Base-by-base conservation (phyloP, 345 rosid genomes). In the Moricandia moricandioides region DNA sequence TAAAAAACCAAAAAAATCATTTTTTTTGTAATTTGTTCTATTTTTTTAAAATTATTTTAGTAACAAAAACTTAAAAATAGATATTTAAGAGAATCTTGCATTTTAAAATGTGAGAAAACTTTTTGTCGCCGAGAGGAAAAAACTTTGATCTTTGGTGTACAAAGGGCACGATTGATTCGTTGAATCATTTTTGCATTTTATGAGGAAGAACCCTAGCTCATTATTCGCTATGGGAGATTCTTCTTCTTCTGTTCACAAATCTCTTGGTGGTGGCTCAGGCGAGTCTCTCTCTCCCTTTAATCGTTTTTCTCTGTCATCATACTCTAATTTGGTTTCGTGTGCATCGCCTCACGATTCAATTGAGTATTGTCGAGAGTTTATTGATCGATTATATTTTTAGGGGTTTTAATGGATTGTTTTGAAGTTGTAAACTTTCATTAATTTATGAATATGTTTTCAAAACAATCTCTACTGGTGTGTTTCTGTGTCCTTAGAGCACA, bases 191-290 rank as follows among this genome's bases (percentile, higher is more conserved):
- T 9, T 21, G 24, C 24, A 1, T 21, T 21, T 21, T 21, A 12
- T 72, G 81, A 70, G 70, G 78, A 78, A 54, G 68, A 72, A 68
- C 74, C 74, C 70, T 68, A 61, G 74, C 24, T 78, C 74, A 78
- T 30, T 5, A 57, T 5, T 43, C 74, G 66, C 74, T 80, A 89
- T 89, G 96, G 88, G 78, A 82, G 88, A 85, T 18, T 80, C 56
- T 14, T 16, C 21, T 16, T 7, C 24, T 58, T 87, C 89, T 78
- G 89, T 92, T 71, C 91, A 92, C 61, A 86, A 81, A 75, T 81
- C 83, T 67, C 95, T 96, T 16, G 96, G 98, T 58, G 95, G 86
- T 24, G 96, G 91, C 72, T 69, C 83, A 67, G 97, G 98, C 85
- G 13, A 62, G 62, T 57, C 62, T 56, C 62, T 57, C 0, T 0